These are phyloP conservation scores for Malassezia furfur DNA, from an alignment of 1,284 basidiomycete genomes.

Conservation along the genomic window DNA sequence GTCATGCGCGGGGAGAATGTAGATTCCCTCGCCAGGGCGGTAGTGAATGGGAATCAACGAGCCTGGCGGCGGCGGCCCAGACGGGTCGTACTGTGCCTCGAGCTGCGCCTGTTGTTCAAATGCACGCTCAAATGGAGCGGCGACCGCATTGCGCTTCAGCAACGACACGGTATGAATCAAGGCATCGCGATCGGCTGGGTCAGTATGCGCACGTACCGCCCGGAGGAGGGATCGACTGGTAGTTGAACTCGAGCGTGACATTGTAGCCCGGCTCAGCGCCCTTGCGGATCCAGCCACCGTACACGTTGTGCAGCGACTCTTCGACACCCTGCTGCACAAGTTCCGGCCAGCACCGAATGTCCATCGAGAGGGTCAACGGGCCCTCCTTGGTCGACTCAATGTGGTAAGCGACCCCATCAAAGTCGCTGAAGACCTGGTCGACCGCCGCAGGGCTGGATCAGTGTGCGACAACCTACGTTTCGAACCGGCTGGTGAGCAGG, in stretches of 20 bases:
- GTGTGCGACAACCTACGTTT: constrained; percentile 57
- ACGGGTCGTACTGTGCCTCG: constrained; percentile 55
- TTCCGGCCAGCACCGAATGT: constrained; percentile 87
- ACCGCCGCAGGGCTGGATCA: constrained; percentile 65
- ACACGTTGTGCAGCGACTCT: constrained; percentile 72
- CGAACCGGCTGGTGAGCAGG: constrained; percentile 77
- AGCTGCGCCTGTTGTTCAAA: constrained; percentile 79
- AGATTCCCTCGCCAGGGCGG: constrained; percentile 85
- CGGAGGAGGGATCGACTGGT: constrained; percentile 69
- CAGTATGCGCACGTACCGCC: constrained; percentile 58
- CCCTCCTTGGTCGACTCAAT: constrained; percentile 66
- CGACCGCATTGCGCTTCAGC: constrained; percentile 85
- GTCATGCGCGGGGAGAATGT: constrained; percentile 82
- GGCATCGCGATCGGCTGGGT: constrained; percentile 42
- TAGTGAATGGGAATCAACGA: constrained; percentile 82
- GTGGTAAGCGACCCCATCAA: constrained; percentile 91
- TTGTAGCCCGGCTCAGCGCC: constrained; percentile 73
- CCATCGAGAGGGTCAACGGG: constrained; percentile 78
- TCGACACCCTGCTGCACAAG: constrained; percentile 76
- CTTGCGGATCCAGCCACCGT: constrained; percentile 61
- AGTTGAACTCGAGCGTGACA: constrained; percentile 74
- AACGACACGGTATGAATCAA: constrained; percentile 74
- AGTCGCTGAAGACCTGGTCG: constrained; percentile 94
- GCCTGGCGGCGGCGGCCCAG: constrained; percentile 45
- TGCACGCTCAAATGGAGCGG: constrained; percentile 84